Evolutionary conservation across 805 yeast species (phyloP).

Genomic region (Cyberlindnera mississippiensis): DNA sequence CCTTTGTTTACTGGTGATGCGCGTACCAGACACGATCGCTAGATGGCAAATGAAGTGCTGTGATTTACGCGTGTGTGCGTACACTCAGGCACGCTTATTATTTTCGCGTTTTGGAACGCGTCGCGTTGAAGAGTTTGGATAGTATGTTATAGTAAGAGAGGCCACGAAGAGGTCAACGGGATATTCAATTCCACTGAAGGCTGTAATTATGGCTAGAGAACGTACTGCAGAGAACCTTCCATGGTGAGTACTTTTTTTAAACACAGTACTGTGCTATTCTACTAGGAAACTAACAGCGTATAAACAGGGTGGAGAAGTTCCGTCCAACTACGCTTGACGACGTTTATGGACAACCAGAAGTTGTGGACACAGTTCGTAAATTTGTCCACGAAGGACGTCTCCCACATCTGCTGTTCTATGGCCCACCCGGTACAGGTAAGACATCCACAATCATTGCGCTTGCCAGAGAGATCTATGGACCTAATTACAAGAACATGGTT

Average conservation of each 20-base stretch:
- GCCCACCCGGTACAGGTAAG: conserved; percentile 94
- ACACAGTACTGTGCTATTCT: too few relatives aligned
- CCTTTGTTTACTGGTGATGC: not conserved
- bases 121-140: too few relatives aligned
- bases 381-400: conserved; percentile 79
- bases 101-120: too few relatives aligned
- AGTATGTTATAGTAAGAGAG: too few relatives aligned
- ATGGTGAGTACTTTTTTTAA: conserved; percentile 18
- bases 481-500: conserved; percentile 79
- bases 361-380: conserved; percentile 77
- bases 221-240: conserved; percentile 28
- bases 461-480: conserved; percentile 85
- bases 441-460: conserved; percentile 85
- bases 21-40: too few relatives aligned
- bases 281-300: not conserved
- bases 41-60: too few relatives aligned
- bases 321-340: conserved; percentile 83
- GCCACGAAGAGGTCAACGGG: not conserved
- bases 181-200: not conserved
- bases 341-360: conserved; percentile 86
- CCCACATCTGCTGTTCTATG: conserved; percentile 92
- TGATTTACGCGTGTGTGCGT: too few relatives aligned
- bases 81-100: too few relatives aligned
- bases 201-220: conserved; percentile 18
- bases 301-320: conserved; percentile 83